Percentiles rank a stretch among this genome's conserved stretches.
Conservation (phyloP, 768 basidiomycete genomes). For the Rhodotorula toruloides region DNA sequence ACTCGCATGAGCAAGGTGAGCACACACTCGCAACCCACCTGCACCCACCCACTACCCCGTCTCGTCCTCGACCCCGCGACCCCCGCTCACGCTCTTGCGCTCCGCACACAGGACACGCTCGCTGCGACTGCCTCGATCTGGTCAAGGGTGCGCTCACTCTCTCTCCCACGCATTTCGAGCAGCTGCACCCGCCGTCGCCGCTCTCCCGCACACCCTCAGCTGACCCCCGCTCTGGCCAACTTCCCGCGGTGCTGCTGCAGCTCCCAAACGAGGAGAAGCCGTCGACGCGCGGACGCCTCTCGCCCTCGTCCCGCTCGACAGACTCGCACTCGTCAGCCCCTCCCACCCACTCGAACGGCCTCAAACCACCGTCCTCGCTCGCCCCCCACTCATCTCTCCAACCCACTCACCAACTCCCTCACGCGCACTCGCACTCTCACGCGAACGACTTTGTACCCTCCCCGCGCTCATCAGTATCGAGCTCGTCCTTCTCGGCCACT, state of each 20-base stretch:
- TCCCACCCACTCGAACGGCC: neutral
- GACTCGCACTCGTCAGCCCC: neutral
- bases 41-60: no score
- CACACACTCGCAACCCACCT: no score
- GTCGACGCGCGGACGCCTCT: neutral
- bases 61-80: neutral
- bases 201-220: neutral
- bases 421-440: neutral
- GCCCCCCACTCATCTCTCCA: neutral
- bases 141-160: conserved; percentile 1
- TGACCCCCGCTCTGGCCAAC: neutral
- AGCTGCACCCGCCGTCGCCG: neutral
- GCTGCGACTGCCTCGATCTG: conserved; percentile 18
- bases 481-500: neutral
- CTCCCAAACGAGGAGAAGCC: conserved; percentile 23
- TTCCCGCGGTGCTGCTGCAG: neutral
- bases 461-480: conserved; percentile 19
- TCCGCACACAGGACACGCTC: neutral
- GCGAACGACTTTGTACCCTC: conserved; percentile 8
- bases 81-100: no score
- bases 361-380: neutral
- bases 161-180: neutral
- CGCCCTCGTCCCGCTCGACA: conserved; percentile 6
- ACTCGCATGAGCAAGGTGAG: neutral
- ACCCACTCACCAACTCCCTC: neutral